These are phyloP conservation scores for Colletotrichum lindemuthianum DNA, from an alignment of 2,329 filamentous ascomycete species.

Conservation along the genomic window DNA sequence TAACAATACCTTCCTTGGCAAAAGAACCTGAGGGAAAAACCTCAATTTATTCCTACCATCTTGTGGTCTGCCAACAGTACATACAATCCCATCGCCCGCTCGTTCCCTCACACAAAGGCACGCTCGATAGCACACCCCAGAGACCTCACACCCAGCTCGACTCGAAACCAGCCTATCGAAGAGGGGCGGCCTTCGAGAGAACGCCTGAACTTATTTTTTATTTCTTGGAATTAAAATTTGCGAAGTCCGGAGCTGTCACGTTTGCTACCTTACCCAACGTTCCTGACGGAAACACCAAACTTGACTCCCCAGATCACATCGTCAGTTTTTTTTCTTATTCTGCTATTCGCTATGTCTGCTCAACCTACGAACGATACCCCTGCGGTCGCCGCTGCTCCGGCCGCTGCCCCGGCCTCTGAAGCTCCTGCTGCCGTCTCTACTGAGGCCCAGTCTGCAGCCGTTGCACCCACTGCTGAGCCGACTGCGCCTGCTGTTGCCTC, in stretches of 20 bases:
- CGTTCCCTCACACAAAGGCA: too few relatives aligned
- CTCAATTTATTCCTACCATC: too few relatives aligned
- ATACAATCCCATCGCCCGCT: too few relatives aligned
- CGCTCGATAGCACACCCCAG: neutral
- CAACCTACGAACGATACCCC: conserved; percentile 39
- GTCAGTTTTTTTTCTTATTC: neutral
- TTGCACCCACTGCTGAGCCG: neutral
- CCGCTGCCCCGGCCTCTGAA: conserved; percentile 20
- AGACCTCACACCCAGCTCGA: neutral
- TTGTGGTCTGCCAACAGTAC: too few relatives aligned
- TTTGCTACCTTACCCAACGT: neutral
- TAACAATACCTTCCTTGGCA: conserved; percentile 3
- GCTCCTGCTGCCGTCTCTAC: conserved; percentile 14
- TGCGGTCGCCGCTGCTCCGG: conserved; percentile 20
- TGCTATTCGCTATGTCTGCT: conserved; percentile 41
- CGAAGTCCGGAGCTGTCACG: conserved; percentile 1
- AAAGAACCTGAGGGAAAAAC: neutral
- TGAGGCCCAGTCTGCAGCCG: conserved; percentile 21
- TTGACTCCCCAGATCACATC: conserved; percentile 1
- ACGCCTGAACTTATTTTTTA: conserved; percentile 16
- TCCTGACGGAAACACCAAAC: neutral
- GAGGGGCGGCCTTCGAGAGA: conserved; percentile 10
- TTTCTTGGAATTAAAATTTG: neutral
- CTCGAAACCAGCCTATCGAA: neutral
- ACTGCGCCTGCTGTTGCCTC: conserved; percentile 40